Evolutionary conservation across 139 green algal species (phyloP).

Genomic region (Tetraselmis striata): DNA sequence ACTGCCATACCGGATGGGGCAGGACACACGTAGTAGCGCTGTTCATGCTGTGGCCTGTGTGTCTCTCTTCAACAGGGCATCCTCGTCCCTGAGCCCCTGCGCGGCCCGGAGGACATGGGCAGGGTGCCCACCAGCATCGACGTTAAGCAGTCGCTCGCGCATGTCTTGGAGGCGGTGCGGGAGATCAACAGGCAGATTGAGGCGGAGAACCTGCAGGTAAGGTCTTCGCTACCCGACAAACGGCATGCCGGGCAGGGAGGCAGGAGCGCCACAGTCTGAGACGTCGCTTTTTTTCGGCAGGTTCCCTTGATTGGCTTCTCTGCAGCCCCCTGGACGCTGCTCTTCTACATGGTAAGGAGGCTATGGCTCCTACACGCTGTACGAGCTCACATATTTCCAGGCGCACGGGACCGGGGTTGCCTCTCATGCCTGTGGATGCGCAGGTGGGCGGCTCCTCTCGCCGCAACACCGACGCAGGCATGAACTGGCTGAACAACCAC

Average conservation of each 20-base stretch:
- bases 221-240: no score
- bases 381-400: no score
- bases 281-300: no score
- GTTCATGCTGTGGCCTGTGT: no score
- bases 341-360: slow-evolving; percentile 28
- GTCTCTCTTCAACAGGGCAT: slow-evolving; percentile 20
- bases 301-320: slow-evolving; percentile 28
- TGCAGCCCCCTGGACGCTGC: slow-evolving; percentile 22
- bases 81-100: slow-evolving; percentile 13
- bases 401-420: no score
- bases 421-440: no score
- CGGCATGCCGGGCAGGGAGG: no score
- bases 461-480: slow-evolving; percentile 22
- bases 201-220: slow-evolving; percentile 4
- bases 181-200: slow-evolving; percentile 19
- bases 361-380: no score
- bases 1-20: no score
- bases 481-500: slow-evolving; percentile 23
- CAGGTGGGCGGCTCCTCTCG: slow-evolving; percentile 11
- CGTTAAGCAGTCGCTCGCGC: slow-evolving; percentile 8
- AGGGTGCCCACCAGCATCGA: slow-evolving; percentile 10
- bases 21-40: no score
- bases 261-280: no score
- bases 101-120: slow-evolving; percentile 10
- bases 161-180: slow-evolving; percentile 16